Evolutionary conservation across 73 alveolate genomes (phyloP).

Genomic region (Paramecium primaurelia): DNA sequence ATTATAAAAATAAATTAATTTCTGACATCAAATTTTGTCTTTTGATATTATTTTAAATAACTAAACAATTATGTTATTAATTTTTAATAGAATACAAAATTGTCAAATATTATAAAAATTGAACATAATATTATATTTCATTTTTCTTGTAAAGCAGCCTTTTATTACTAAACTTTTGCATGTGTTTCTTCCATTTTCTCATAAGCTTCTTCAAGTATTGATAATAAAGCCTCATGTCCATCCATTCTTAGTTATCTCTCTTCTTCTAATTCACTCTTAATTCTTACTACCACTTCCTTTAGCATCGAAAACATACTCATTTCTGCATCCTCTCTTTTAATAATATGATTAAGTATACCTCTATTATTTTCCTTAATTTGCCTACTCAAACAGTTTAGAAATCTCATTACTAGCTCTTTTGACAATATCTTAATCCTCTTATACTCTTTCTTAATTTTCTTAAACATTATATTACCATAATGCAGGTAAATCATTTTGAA

Average conservation of each 20-base stretch:
- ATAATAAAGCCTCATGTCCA: constrained; percentile 43
- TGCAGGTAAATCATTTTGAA: neutral
- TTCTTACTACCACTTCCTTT: constrained; percentile 28
- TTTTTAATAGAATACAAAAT: neutral
- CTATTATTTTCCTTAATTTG: neutral
- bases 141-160: constrained; percentile 5
- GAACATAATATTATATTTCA: neutral
- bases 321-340: constrained; percentile 30
- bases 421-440: neutral
- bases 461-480: neutral
- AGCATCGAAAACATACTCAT: constrained; percentile 21
- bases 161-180: neutral
- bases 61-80: too few species aligned
- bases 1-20: neutral
- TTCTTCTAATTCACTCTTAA: constrained; percentile 30
- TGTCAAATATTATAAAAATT: neutral
- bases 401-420: neutral
- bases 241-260: constrained; percentile 7
- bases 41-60: neutral
- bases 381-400: neutral
- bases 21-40: neutral
- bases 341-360: neutral
- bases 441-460: neutral
- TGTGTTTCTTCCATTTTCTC: constrained; percentile 38
- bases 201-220: constrained; percentile 1